Evolutionary conservation across 2,329 filamentous ascomycete species (phyloP).

Genomic region (Aspergillus pseudotamarii): DNA sequence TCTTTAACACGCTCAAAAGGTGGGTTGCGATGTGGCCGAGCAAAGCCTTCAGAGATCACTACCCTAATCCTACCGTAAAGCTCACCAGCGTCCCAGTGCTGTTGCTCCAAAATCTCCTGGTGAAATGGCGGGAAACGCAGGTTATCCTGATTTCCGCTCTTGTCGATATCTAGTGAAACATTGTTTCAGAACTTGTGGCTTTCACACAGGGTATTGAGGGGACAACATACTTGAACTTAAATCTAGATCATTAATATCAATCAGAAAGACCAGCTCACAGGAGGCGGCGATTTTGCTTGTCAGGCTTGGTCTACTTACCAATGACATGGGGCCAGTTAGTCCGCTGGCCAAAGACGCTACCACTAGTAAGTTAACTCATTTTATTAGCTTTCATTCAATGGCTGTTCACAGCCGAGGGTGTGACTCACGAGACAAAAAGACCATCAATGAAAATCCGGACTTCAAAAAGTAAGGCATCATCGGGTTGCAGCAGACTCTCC

Average conservation of each 20-base stretch:
- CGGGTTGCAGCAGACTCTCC: conserved; percentile 58
- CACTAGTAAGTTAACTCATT: conserved; percentile 42
- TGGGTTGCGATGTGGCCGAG: conserved; percentile 47
- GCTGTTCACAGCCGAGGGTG: not conserved
- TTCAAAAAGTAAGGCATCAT: conserved; percentile 64
- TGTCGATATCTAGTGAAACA: conserved; percentile 45
- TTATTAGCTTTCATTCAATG: not conserved
- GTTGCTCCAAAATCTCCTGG: conserved; percentile 67
- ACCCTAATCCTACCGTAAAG: conserved; percentile 75
- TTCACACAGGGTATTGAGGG: conserved; percentile 14
- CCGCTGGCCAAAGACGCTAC: conserved; percentile 57
- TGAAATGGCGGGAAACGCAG: conserved; percentile 75
- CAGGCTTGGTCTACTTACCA: conserved; percentile 39
- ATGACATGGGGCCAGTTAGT: conserved; percentile 58
- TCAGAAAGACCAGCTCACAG: not conserved
- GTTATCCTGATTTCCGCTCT: conserved; percentile 60
- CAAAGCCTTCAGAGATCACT: conserved; percentile 73
- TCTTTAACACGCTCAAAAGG: conserved; percentile 72
- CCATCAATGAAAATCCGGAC: conserved; percentile 72
- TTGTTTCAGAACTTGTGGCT: not conserved
- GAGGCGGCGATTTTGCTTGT: not conserved
- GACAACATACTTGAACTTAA: conserved; percentile 36
- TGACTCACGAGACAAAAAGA: conserved; percentile 60
- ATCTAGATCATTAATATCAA: conserved; percentile 24
- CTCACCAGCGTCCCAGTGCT: conserved; percentile 72